A percentile compares a stretch with the other conserved stretches of the same genome.
phyloP scores from a whole-genome alignment of 345 rosid species.

The Salix udensis region DNA sequence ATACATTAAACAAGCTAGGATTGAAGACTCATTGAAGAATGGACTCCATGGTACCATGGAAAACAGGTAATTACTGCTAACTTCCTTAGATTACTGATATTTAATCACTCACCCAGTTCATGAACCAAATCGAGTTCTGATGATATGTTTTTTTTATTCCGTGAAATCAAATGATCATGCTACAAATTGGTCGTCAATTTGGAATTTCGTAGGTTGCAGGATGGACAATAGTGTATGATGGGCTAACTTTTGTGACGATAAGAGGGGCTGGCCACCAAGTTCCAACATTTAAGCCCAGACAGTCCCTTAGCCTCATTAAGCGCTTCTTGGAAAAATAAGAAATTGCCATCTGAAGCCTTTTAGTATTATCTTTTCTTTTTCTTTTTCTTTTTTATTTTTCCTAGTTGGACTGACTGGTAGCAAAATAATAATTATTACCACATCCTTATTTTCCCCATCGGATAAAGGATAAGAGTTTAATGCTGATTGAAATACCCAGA shows the following conservation, averaged over 20 bases:
- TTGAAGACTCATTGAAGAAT: constrained; percentile 47
- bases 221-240: constrained; percentile 37
- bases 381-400: not conserved
- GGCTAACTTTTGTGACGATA: constrained; percentile 11
- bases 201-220: constrained; percentile 53
- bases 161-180: not conserved
- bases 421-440: no score
- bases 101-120: no score
- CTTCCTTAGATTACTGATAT: not conserved
- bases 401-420: no score
- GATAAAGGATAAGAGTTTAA: no score
- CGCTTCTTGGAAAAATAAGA: constrained; percentile 13
- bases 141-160: no score
- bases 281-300: constrained; percentile 12
- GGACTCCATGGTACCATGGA: constrained; percentile 73
- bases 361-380: not conserved
- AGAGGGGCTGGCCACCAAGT: constrained; percentile 25
- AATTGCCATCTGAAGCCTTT: not conserved
- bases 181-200: not conserved
- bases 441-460: no score
- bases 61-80: constrained; percentile 37
- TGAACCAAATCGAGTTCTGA: no score
- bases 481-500: no score
- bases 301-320: constrained; percentile 5
- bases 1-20: constrained; percentile 63